A percentile compares a stretch with the other conserved stretches of the same genome.
Conservation (phyloP, 169 alveolate genomes). For the Theileria annulata region DNA sequence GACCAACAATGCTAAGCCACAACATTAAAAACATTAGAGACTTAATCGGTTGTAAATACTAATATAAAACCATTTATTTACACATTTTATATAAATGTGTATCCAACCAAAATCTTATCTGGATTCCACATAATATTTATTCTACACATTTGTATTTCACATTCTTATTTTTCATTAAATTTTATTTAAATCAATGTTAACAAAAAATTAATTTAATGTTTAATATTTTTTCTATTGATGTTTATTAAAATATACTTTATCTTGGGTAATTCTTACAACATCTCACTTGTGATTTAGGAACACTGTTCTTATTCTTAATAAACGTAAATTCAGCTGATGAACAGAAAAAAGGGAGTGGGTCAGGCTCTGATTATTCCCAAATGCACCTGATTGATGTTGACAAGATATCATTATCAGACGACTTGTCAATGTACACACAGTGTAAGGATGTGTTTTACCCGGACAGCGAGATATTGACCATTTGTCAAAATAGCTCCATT, state of each 20-base stretch:
- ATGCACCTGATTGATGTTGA: conserved; percentile 17
- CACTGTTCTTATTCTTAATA: background rate
- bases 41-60: conserved; percentile 90
- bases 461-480: conserved; percentile 25
- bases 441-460: conserved; percentile 27
- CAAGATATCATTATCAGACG: conserved; percentile 34
- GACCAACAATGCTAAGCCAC: conserved; percentile 99
- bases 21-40: conserved; percentile 95
- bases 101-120: background rate
- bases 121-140: background rate
- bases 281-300: background rate
- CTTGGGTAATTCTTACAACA: background rate
- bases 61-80: background rate
- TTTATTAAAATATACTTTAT: background rate
- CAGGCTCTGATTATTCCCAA: background rate
- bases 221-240: background rate
- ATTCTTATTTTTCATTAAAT: background rate
- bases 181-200: background rate
- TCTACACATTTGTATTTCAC: background rate
- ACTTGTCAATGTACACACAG: conserved; percentile 10
- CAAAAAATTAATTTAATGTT: background rate
- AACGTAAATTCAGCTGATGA: background rate
- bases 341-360: background rate
- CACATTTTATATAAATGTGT: background rate
- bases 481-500: conserved; percentile 51